A percentile compares a stretch with the other conserved stretches of the same genome.
Evolutionary conservation across 2,329 filamentous ascomycete species (phyloP).

Genomic region (Sclerotinia trifoliorum): DNA sequence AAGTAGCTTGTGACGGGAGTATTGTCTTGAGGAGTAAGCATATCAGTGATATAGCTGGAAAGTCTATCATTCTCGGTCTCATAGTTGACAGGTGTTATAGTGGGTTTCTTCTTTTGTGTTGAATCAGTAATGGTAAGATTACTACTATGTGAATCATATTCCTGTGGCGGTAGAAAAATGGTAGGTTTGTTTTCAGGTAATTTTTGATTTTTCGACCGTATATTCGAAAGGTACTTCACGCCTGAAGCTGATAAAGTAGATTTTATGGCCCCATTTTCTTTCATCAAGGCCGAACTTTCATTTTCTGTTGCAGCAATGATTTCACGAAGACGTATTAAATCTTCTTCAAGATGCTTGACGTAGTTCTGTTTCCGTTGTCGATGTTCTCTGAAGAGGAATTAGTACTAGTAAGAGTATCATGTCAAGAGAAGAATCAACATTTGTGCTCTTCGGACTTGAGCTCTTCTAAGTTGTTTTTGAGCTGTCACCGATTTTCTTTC

Average conservation of each 20-base stretch:
- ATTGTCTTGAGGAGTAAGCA: constrained; percentile 1
- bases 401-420: not conserved
- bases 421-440: constrained; percentile 27
- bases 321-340: constrained; percentile 34
- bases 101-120: not conserved
- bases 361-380: constrained; percentile 37
- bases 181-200: not conserved
- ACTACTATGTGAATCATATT: not conserved
- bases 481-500: constrained; percentile 23
- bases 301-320: constrained; percentile 32
- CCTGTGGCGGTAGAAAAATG: not conserved
- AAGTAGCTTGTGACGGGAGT: not conserved
- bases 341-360: constrained; percentile 37
- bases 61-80: constrained; percentile 14
- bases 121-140: not conserved
- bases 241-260: not conserved
- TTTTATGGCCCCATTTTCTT: constrained; percentile 34
- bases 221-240: not conserved
- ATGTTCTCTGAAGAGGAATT: constrained; percentile 31
- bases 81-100: not conserved
- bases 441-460: constrained; percentile 38
- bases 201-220: not conserved
- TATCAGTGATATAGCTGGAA: constrained; percentile 6
- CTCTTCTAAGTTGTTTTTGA: constrained; percentile 35
- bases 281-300: constrained; percentile 26